Percentiles rank a stretch among this genome's conserved stretches.
These are phyloP conservation scores for Hibiscus tridactylites DNA, from an alignment of 345 rosid genomes.

Conservation along the genomic window DNA sequence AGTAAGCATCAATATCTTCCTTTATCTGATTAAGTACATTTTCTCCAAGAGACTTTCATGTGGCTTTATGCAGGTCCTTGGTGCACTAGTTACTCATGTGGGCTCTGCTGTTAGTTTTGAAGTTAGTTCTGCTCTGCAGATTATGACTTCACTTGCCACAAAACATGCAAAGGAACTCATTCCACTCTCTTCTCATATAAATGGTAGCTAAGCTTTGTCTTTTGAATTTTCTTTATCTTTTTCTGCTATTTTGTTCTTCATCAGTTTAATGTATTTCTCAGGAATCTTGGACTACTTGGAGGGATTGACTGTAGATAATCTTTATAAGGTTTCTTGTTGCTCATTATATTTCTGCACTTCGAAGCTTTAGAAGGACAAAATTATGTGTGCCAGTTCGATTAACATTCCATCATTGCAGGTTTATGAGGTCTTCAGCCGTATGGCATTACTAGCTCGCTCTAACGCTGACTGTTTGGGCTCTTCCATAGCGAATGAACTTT, in stretches of 20 bases:
- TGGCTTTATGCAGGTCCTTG: conserved; percentile 51
- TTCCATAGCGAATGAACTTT: conserved; percentile 65
- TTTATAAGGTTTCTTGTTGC: conserved; percentile 49
- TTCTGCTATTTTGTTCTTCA: conserved; percentile 5
- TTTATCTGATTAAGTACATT: background rate
- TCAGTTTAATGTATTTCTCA: conserved; percentile 16
- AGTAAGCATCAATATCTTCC: conserved; percentile 27
- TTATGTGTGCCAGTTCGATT: conserved; percentile 10
- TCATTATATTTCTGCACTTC: conserved; percentile 3
- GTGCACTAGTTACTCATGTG: conserved; percentile 73
- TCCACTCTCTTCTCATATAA: conserved; percentile 70
- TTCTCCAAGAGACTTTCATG: conserved; percentile 4
- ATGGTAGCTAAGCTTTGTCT: conserved; percentile 34
- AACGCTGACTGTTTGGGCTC: conserved; percentile 37
- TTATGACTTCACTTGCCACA: conserved; percentile 49
- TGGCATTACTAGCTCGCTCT: conserved; percentile 44
- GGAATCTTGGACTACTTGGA: conserved; percentile 92
- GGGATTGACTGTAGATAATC: conserved; percentile 56
- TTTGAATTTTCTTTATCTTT: background rate
- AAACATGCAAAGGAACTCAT: conserved; percentile 52
- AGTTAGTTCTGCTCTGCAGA: conserved; percentile 67
- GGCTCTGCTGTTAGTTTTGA: conserved; percentile 70
- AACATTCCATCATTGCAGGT: conserved; percentile 33
- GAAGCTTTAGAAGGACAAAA: conserved; percentile 8
- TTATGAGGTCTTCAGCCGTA: conserved; percentile 66